Conservation (phyloP, 176 grass and related monocot species). For the Poa annua region DNA sequence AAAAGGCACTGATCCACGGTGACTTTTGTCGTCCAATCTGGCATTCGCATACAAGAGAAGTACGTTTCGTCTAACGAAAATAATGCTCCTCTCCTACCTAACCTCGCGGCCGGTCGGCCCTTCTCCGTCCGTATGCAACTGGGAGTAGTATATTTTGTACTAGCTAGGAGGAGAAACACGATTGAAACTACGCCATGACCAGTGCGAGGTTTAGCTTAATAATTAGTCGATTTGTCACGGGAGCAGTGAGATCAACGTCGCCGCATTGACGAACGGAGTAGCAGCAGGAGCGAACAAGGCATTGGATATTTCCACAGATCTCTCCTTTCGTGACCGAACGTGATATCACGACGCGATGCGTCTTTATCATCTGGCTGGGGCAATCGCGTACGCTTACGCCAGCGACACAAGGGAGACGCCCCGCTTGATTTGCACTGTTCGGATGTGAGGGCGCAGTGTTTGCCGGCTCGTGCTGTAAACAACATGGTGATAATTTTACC, state of each 20-base stretch:
- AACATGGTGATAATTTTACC: not conserved
- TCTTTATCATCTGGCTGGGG: constrained; percentile 29
- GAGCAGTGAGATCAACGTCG: not conserved
- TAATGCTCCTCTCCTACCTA: too few relatives aligned
- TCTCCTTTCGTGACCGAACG: not conserved
- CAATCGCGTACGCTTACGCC: constrained; percentile 4
- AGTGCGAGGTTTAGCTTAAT: not conserved
- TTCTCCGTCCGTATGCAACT: too few relatives aligned
- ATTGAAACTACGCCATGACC: too few relatives aligned
- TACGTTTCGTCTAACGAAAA: too few relatives aligned
- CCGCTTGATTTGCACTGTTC: not conserved
- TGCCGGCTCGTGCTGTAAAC: constrained; percentile 18
- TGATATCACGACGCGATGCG: constrained; percentile 16
- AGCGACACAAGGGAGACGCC: not conserved
- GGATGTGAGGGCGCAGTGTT: not conserved
- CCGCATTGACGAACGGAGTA: not conserved
- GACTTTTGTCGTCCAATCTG: not conserved
- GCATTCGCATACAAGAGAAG: not conserved
- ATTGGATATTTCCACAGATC: not conserved
- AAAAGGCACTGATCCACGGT: not conserved
- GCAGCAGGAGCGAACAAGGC: not conserved
- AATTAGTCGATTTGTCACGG: not conserved
- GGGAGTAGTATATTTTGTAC: too few relatives aligned
- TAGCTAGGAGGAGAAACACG: too few relatives aligned
- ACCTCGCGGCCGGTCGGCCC: too few relatives aligned